These are phyloP conservation scores for Scheffersomyces insectosa DNA, from an alignment of 1,139 yeast genomes.

Conservation along the genomic window DNA sequence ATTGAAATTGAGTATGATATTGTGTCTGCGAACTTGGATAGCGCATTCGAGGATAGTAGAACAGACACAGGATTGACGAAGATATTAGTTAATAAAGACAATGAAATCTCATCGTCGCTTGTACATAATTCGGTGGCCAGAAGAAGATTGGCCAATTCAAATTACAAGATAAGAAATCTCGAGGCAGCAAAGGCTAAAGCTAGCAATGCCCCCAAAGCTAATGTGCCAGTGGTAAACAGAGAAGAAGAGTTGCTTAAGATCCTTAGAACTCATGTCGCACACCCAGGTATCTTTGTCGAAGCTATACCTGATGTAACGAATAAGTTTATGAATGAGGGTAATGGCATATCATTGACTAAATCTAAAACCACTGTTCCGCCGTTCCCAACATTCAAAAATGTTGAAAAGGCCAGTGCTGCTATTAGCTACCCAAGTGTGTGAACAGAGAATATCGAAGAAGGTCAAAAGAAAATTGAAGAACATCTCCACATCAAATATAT, in stretches of 20 bases:
- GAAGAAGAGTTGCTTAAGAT: slow-evolving; percentile 35
- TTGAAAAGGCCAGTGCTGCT: slow-evolving; percentile 55
- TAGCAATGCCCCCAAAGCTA: slow-evolving; percentile 3
- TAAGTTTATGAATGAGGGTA: slow-evolving; percentile 30
- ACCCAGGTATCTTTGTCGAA: slow-evolving; percentile 56
- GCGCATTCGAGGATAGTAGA: slow-evolving; percentile 8
- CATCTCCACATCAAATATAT: neutral
- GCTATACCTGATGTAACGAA: slow-evolving; percentile 59
- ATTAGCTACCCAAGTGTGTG: slow-evolving; percentile 28
- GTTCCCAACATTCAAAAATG: slow-evolving; percentile 60
- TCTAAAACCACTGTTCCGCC: slow-evolving; percentile 30
- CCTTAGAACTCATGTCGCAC: slow-evolving; percentile 51
- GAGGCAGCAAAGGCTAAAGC: slow-evolving; percentile 8
- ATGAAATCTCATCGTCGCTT: slow-evolving; percentile 29
- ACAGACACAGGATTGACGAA: slow-evolving; percentile 5
- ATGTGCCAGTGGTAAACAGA: slow-evolving; percentile 6
- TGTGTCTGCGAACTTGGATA: slow-evolving; percentile 25
- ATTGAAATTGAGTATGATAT: slow-evolving; percentile 19
- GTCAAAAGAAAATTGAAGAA: too few species aligned
- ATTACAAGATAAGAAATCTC: slow-evolving; percentile 17
- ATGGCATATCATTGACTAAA: slow-evolving; percentile 24
- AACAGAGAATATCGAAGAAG: neutral
- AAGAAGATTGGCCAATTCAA: slow-evolving; percentile 23
- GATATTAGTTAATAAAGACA: slow-evolving; percentile 23
- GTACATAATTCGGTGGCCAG: slow-evolving; percentile 25